phyloP scores from a whole-genome alignment of 2,329 filamentous ascomycete genomes.

The Aureobasidium sp. region DNA sequence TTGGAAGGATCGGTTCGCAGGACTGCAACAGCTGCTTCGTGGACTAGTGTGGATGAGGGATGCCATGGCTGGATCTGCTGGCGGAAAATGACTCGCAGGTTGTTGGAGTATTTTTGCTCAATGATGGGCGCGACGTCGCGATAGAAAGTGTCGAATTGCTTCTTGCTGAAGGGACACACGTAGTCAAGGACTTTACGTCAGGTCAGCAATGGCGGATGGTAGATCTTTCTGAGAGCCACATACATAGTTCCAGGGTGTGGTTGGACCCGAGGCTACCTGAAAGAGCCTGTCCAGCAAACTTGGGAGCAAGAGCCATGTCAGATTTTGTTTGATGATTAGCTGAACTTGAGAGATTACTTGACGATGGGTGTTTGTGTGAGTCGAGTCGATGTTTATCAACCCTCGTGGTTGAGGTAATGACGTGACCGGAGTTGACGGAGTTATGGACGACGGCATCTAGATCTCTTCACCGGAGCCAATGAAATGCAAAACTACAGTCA shows the following conservation, averaged over 20 bases:
- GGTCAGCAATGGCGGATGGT: background rate
- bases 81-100: constrained; percentile 72
- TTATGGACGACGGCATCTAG: background rate
- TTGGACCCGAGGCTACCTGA: constrained; percentile 33
- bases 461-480: background rate
- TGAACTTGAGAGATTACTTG: background rate
- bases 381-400: background rate
- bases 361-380: background rate
- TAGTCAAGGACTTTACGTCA: constrained; percentile 67
- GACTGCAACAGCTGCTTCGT: constrained; percentile 81
- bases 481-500: background rate
- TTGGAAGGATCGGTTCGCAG: constrained; percentile 60
- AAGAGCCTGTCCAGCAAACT: constrained; percentile 69
- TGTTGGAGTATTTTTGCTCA: constrained; percentile 51
- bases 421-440: constrained; percentile 5
- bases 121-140: constrained; percentile 58
- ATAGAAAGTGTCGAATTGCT: constrained; percentile 70
- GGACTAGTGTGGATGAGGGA: constrained; percentile 61
- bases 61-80: constrained; percentile 96
- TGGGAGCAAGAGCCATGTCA: constrained; percentile 67
- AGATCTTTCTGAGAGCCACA: constrained; percentile 41
- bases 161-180: constrained; percentile 65
- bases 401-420: constrained; percentile 4
- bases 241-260: constrained; percentile 50
- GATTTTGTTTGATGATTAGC: background rate